Percentiles rank a stretch among this genome's conserved stretches.
Conservation (phyloP, 441 rosid species). For the Raphanus hybrid region DNA sequence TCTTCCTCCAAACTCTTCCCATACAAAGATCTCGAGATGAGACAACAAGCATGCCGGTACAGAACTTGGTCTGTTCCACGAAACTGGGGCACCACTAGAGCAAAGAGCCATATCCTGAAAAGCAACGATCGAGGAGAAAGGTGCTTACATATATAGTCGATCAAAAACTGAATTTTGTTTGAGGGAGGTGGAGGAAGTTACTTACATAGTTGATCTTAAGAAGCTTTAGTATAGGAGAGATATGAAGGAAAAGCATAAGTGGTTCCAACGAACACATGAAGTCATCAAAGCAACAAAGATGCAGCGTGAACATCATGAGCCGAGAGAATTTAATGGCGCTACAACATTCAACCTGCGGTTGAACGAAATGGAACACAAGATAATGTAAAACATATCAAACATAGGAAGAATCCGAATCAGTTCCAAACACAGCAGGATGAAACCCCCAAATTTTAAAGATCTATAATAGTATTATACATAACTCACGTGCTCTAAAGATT, state of each 20-base stretch:
- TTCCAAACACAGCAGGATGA: not conserved
- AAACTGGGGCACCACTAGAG: not conserved
- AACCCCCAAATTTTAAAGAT: not conserved
- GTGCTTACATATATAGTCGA: not conserved
- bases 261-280: not conserved
- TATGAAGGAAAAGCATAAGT: slow-evolving; percentile 23
- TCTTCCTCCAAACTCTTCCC: not conserved
- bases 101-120: not conserved
- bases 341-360: not conserved
- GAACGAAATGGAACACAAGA: not conserved
- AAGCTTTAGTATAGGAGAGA: slow-evolving; percentile 25
- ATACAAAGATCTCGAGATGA: slow-evolving; percentile 18
- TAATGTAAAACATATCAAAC: not conserved
- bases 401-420: not conserved
- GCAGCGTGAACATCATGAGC: slow-evolving; percentile 4
- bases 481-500: not conserved
- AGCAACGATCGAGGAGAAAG: not conserved
- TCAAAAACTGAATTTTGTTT: not conserved
- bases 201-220: slow-evolving; percentile 15
- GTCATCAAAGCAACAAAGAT: not conserved
- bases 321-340: slow-evolving; percentile 14
- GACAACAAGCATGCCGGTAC: slow-evolving; percentile 21
- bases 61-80: slow-evolving; percentile 25
- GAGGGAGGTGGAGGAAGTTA: not conserved
- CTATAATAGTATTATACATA: not conserved